Conservation (phyloP, 768 basidiomycete species). For the Scleroderma bovista region DNA sequence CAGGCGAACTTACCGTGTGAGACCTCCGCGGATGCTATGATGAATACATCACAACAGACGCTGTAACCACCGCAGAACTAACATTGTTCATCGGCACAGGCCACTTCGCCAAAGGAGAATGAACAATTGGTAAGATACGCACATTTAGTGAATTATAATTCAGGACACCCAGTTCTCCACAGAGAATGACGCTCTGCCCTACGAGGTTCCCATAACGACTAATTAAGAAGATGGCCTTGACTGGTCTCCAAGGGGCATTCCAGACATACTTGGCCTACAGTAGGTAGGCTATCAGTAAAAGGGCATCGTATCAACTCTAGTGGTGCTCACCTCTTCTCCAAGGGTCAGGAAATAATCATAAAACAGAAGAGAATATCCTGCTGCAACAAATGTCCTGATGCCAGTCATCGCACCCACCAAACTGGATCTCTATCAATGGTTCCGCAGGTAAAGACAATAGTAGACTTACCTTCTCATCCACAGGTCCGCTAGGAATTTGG, state of each 20-base stretch:
- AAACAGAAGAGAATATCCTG: constrained; percentile 6
- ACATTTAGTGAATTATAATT: constrained; percentile 1
- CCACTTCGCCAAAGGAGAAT: not conserved
- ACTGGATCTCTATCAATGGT: not conserved
- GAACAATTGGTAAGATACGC: not conserved
- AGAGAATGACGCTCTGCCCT: constrained; percentile 4
- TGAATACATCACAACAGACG: not conserved
- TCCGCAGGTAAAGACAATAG: not conserved
- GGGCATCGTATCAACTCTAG: not conserved
- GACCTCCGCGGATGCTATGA: not conserved
- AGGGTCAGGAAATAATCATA: constrained; percentile 15
- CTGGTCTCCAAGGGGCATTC: constrained; percentile 8
- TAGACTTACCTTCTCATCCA: constrained; percentile 5
- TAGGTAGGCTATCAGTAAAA: not conserved
- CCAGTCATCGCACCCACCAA: not conserved
- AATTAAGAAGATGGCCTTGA: constrained; percentile 9
- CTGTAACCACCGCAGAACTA: not conserved
- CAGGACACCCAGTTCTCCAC: constrained; percentile 4
- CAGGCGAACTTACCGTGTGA: constrained; percentile 8
- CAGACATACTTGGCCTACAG: constrained; percentile 12
- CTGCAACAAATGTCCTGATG: constrained; percentile 8
- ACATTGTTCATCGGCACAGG: not conserved
- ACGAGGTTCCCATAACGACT: constrained; percentile 15
- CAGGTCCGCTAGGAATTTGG: not conserved
- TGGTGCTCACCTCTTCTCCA: constrained; percentile 8